phyloP scores from a whole-genome alignment of 148 eudicot genomes.

The Cornus controversa region DNA sequence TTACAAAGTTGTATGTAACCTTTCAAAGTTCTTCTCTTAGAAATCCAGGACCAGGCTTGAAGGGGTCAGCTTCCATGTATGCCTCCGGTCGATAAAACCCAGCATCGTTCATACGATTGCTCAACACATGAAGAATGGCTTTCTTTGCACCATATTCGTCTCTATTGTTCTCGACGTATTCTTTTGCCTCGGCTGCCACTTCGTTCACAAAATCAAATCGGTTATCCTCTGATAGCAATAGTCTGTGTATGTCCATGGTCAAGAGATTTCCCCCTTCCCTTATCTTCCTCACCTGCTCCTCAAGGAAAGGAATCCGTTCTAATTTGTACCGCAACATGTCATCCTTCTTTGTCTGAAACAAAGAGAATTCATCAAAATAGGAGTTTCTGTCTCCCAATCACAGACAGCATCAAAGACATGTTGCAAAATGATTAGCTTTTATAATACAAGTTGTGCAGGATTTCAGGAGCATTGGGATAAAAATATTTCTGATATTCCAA shows the following conservation, averaged over 20 bases:
- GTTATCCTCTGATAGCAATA: conserved; percentile 78
- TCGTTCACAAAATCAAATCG: conserved; percentile 80
- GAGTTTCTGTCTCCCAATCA: background rate
- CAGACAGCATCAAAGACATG: conserved; percentile 5
- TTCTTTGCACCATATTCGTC: conserved; percentile 90
- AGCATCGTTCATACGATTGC: conserved; percentile 85
- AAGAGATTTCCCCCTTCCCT: conserved; percentile 70
- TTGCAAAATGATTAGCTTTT: background rate
- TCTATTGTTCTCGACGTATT: conserved; percentile 69
- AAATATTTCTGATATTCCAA: too few relatives aligned
- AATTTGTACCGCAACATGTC: conserved; percentile 33
- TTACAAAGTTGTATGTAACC: background rate
- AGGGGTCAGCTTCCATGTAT: conserved; percentile 65
- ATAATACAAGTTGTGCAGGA: background rate
- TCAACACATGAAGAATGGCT: conserved; percentile 86
- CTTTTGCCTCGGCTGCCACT: conserved; percentile 81
- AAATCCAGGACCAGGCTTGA: conserved; percentile 65
- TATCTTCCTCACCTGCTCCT: conserved; percentile 77
- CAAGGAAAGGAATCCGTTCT: conserved; percentile 68
- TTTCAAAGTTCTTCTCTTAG: conserved; percentile 49
- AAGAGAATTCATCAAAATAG: background rate
- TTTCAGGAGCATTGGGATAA: background rate
- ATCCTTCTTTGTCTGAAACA: conserved; percentile 48
- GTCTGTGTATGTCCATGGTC: conserved; percentile 62
- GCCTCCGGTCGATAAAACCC: conserved; percentile 82